These are phyloP conservation scores for Chaetothyriales sp. DNA, from an alignment of 2,329 filamentous ascomycete genomes.

Conservation along the genomic window DNA sequence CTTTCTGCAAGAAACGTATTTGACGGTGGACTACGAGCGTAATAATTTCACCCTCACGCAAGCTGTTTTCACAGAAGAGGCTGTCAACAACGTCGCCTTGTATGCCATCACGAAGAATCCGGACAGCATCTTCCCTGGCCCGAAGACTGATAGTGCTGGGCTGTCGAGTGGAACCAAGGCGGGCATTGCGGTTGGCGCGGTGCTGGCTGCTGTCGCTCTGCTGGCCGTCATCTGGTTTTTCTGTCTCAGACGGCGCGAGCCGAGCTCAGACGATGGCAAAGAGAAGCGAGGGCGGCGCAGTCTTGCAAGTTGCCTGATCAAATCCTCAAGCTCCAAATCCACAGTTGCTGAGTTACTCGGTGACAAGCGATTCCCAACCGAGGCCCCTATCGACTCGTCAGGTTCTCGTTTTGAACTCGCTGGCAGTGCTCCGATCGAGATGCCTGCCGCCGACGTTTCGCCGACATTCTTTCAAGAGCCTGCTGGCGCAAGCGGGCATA, in stretches of 20 bases:
- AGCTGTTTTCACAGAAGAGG: slow-evolving; percentile 20
- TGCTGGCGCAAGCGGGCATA: slow-evolving; percentile 1
- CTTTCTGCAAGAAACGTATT: slow-evolving; percentile 30
- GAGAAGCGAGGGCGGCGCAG: slow-evolving; percentile 10
- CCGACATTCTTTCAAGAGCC: slow-evolving; percentile 10
- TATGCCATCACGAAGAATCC: slow-evolving; percentile 16
- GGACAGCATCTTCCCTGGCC: slow-evolving; percentile 13
- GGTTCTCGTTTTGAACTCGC: slow-evolving; percentile 16
- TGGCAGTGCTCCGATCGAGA: slow-evolving; percentile 13
- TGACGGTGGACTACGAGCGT: slow-evolving; percentile 26
- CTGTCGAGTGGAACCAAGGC: slow-evolving; percentile 21
- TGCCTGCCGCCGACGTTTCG: slow-evolving; percentile 17
- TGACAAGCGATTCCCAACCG: slow-evolving; percentile 18
- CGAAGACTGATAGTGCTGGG: slow-evolving; percentile 3
- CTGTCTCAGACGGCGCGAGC: slow-evolving; percentile 5
- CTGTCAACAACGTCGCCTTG: slow-evolving; percentile 42
- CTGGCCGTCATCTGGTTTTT: slow-evolving; percentile 14
- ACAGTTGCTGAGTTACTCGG: slow-evolving; percentile 18
- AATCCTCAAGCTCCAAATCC: slow-evolving; percentile 7
- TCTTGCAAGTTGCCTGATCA: slow-evolving; percentile 8
- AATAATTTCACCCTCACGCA: slow-evolving; percentile 25
- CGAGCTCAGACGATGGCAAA: slow-evolving; percentile 8
- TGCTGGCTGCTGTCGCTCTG: slow-evolving; percentile 9
- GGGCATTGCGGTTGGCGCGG: slow-evolving; percentile 19
- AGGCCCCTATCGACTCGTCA: slow-evolving; percentile 18